These are phyloP conservation scores for Aspergillus sergii DNA, from an alignment of 2,329 filamentous ascomycete genomes.

Conservation along the genomic window DNA sequence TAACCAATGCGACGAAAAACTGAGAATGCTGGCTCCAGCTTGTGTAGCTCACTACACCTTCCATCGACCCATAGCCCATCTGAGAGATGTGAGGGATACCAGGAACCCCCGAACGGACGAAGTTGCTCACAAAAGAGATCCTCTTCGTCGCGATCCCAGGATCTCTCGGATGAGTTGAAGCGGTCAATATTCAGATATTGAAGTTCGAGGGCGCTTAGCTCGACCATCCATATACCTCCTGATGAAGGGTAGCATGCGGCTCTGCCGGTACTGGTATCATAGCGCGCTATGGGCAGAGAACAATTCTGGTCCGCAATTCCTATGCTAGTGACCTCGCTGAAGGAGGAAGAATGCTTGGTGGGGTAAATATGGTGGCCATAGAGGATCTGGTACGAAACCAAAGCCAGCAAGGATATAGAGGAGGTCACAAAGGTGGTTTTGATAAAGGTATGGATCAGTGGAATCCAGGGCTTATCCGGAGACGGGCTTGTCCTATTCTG, in stretches of 20 bases:
- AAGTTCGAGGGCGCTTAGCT: constrained; percentile 5
- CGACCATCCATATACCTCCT: constrained; percentile 8
- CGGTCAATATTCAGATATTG: constrained; percentile 5
- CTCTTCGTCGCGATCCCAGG: constrained; percentile 2
- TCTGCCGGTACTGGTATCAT: constrained; percentile 4
- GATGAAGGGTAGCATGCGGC: constrained; percentile 6
- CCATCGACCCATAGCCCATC: neutral
- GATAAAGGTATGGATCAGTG: neutral
- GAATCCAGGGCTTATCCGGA: neutral
- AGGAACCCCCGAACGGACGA: constrained; percentile 5
- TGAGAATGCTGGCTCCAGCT: constrained; percentile 2
- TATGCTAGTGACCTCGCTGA: neutral
- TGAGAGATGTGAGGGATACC: neutral
- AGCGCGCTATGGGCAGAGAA: constrained; percentile 8
- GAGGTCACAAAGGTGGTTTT: neutral
- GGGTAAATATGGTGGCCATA: neutral
- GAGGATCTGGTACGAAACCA: neutral
- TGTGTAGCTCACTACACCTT: neutral
- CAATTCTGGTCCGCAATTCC: constrained; percentile 1
- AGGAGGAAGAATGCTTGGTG: neutral
- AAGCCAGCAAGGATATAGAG: neutral
- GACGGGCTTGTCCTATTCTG: neutral
- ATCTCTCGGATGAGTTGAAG: constrained; percentile 5
- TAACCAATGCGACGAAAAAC: constrained; percentile 6
- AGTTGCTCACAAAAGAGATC: constrained; percentile 5